These are phyloP conservation scores for Leishmania tarentolae DNA, from an alignment of 208 protist genomes.

Conservation along the genomic window DNA sequence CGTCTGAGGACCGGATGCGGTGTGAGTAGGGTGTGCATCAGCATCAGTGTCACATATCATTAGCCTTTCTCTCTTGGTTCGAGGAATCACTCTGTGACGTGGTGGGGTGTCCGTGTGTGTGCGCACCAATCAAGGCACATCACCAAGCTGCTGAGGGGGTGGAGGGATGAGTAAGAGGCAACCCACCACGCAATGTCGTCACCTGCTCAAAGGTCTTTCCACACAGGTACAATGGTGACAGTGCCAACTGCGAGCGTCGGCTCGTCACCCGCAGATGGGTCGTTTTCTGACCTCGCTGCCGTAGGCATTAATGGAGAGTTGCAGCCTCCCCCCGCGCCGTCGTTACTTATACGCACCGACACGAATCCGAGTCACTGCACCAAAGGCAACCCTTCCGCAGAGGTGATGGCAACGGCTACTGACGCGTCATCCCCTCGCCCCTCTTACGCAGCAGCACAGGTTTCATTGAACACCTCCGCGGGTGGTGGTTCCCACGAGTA, in stretches of 20 bases:
- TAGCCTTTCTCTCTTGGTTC: neutral
- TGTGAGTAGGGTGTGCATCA: neutral
- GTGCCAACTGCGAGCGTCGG: neutral
- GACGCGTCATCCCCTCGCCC: neutral
- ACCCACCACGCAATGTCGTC: neutral
- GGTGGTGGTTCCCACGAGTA: conserved; percentile 6
- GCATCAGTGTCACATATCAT: neutral
- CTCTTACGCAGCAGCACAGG: neutral
- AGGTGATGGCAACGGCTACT: neutral
- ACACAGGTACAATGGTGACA: conserved; percentile 7
- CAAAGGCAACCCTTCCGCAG: neutral
- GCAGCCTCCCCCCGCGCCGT: neutral
- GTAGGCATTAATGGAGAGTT: neutral
- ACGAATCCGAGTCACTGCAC: neutral
- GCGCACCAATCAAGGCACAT: neutral
- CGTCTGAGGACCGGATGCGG: neutral
- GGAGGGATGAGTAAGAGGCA: neutral
- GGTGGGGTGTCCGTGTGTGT: neutral
- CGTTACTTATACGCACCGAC: neutral
- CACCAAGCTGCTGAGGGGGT: neutral
- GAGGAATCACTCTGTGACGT: neutral
- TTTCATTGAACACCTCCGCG: neutral
- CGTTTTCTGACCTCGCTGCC: neutral
- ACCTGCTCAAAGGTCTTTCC: neutral
- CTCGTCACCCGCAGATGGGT: neutral